These are phyloP conservation scores for Leishmania braziliensis DNA, from an alignment of 208 protist genomes.

Conservation along the genomic window DNA sequence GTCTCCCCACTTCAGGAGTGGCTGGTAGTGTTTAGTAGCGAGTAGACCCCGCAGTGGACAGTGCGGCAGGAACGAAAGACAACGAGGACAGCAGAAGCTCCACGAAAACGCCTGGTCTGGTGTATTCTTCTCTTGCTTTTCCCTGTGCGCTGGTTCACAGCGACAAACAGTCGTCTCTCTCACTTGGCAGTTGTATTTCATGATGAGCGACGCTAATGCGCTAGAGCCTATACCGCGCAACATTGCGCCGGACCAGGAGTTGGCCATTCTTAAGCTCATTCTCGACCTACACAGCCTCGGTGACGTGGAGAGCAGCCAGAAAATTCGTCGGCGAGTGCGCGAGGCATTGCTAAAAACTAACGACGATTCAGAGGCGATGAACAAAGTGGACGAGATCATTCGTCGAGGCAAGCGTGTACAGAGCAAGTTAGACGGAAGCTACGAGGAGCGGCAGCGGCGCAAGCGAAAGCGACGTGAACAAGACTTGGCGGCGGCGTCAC, in stretches of 20 bases:
- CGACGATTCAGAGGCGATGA: slow-evolving; percentile 47
- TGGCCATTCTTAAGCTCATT: slow-evolving; percentile 62
- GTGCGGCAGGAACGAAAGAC: not conserved
- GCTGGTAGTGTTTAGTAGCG: not conserved
- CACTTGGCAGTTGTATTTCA: not conserved
- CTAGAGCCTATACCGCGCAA: slow-evolving; percentile 23
- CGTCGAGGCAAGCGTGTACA: slow-evolving; percentile 41
- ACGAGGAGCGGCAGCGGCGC: slow-evolving; percentile 52
- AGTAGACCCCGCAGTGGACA: not conserved
- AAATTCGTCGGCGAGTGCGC: slow-evolving; percentile 56
- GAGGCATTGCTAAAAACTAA: slow-evolving; percentile 43
- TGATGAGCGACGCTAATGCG: slow-evolving; percentile 8
- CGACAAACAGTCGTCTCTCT: not conserved
- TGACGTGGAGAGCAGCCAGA: slow-evolving; percentile 54
- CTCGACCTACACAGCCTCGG: slow-evolving; percentile 55
- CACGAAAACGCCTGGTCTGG: not conserved
- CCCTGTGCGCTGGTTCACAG: not conserved
- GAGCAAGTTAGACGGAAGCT: slow-evolving; percentile 69
- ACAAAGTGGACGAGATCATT: slow-evolving; percentile 50
- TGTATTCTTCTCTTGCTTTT: not conserved
- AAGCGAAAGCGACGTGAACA: slow-evolving; percentile 56
- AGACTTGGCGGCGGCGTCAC: slow-evolving; percentile 33
- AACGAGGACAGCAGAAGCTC: not conserved
- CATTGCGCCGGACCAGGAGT: slow-evolving; percentile 59
- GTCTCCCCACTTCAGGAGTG: not conserved